Evolutionary conservation across 2,329 filamentous ascomycete species (phyloP).

Genomic region (Dryadomyces sulphureus): DNA sequence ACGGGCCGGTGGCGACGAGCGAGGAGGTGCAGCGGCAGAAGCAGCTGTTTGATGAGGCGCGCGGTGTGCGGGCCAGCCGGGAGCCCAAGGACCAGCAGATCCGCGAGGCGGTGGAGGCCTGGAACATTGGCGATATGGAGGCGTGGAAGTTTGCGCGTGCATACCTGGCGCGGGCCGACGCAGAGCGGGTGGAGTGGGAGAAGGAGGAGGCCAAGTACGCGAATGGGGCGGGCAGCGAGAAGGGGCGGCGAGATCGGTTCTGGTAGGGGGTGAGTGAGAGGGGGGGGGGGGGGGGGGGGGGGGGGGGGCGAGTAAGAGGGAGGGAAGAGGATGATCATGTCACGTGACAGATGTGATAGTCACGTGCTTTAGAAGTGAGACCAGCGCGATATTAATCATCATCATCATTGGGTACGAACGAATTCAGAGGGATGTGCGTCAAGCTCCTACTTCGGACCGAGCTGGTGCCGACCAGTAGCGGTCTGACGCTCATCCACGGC

Average conservation of each 20-base stretch:
- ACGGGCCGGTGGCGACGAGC: slow-evolving; percentile 34
- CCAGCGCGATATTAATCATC: no score
- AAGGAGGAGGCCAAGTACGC: slow-evolving; percentile 51
- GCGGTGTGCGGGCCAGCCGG: slow-evolving; percentile 28
- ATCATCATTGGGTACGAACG: no score
- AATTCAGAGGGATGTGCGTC: no score
- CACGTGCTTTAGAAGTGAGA: no score
- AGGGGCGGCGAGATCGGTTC: slow-evolving; percentile 16
- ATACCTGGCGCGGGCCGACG: slow-evolving; percentile 44
- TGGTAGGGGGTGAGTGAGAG: not conserved
- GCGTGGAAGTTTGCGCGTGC: slow-evolving; percentile 63
- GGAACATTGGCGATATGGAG: slow-evolving; percentile 61
- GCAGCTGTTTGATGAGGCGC: slow-evolving; percentile 30
- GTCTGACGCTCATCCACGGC: slow-evolving; percentile 10
- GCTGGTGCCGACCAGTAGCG: slow-evolving; percentile 10
- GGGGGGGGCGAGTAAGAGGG: not conserved
- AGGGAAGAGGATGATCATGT: no score
- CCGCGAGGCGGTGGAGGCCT: slow-evolving; percentile 44
- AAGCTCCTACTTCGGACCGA: no score
- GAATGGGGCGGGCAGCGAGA: slow-evolving; percentile 42
- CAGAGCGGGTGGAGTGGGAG: slow-evolving; percentile 56
- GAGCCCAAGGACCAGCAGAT: slow-evolving; percentile 27
- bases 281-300: no score
- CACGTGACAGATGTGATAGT: no score
- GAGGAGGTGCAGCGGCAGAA: slow-evolving; percentile 41